phyloP scores from a whole-genome alignment of 768 basidiomycete species.

The Tricholoma terreum region DNA sequence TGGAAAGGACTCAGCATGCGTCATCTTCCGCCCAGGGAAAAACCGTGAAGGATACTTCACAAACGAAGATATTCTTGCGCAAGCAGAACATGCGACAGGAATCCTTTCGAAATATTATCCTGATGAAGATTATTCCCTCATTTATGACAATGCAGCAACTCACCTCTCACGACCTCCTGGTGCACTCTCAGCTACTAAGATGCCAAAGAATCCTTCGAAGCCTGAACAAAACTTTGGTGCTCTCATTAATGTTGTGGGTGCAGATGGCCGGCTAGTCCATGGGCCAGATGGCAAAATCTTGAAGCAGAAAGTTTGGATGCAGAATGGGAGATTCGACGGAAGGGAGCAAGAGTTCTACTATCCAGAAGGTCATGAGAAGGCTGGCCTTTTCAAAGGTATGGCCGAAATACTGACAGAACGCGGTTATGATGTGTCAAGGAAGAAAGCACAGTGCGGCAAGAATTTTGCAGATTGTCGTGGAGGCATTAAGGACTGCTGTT shows the following conservation, averaged over 20 bases:
- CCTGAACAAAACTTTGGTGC: no score
- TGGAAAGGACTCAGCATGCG: no score
- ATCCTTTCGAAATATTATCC: not conserved
- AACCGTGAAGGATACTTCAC: no score
- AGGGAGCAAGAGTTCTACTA: slow-evolving; percentile 29
- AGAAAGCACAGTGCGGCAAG: slow-evolving; percentile 25
- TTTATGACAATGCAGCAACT: slow-evolving; percentile 18
- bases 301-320: no score
- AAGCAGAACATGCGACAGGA: not conserved
- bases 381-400: slow-evolving; percentile 40
- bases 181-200: slow-evolving; percentile 30
- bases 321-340: slow-evolving; percentile 15
- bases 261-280: no score
- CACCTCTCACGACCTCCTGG: slow-evolving; percentile 29
- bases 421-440: slow-evolving; percentile 21
- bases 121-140: not conserved
- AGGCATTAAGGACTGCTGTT: slow-evolving; percentile 4
- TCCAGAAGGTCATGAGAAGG: slow-evolving; percentile 19
- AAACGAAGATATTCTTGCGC: no score
- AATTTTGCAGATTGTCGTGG: slow-evolving; percentile 31
- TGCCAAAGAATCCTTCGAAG: no score
- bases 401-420: slow-evolving; percentile 26
- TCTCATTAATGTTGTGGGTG: no score
- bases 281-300: no score
- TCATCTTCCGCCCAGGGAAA: no score